A percentile compares a stretch with the other conserved stretches of the same genome.
These are phyloP conservation scores for Pythium dissotocum DNA, from an alignment of 352 stramenopile species.

Conservation along the genomic window DNA sequence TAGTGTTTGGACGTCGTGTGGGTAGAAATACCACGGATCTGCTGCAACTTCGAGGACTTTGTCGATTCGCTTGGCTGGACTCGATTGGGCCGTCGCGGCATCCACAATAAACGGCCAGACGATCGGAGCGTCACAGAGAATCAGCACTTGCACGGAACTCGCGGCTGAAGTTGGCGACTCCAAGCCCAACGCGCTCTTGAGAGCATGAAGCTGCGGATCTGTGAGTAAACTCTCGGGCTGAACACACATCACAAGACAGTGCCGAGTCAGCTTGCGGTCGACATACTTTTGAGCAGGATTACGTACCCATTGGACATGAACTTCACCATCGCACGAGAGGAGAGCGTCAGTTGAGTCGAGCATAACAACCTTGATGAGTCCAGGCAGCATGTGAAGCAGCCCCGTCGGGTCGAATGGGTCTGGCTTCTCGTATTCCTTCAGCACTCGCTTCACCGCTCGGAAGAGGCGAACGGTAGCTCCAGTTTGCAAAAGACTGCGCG, in stretches of 20 bases:
- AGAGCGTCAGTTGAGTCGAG: slow-evolving; percentile 3
- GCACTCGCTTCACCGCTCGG: slow-evolving; percentile 24
- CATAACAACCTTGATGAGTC: not conserved
- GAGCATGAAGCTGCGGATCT: not conserved
- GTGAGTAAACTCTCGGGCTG: not conserved
- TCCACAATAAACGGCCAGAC: slow-evolving; percentile 32
- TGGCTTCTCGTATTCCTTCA: slow-evolving; percentile 46
- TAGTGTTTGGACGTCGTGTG: slow-evolving; percentile 6
- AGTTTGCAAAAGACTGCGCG: slow-evolving; percentile 34
- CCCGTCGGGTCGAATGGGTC: not conserved
- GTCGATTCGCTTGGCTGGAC: slow-evolving; percentile 17
- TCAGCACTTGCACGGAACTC: slow-evolving; percentile 24
- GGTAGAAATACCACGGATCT: slow-evolving; percentile 21
- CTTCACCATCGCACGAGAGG: not conserved
- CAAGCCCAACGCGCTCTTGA: slow-evolving; percentile 23
- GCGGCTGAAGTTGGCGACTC: not conserved
- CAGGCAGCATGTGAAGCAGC: not conserved
- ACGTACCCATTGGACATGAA: not conserved
- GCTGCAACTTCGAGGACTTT: slow-evolving; percentile 23
- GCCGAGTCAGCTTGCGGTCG: too few species aligned
- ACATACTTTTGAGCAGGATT: not conserved
- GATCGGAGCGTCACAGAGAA: slow-evolving; percentile 61
- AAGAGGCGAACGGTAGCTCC: slow-evolving; percentile 40
- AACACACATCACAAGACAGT: not conserved
- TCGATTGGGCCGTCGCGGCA: not conserved